These are phyloP conservation scores for Oryza rufipogon DNA, from an alignment of 176 grass and related monocot genomes.

Conservation along the genomic window DNA sequence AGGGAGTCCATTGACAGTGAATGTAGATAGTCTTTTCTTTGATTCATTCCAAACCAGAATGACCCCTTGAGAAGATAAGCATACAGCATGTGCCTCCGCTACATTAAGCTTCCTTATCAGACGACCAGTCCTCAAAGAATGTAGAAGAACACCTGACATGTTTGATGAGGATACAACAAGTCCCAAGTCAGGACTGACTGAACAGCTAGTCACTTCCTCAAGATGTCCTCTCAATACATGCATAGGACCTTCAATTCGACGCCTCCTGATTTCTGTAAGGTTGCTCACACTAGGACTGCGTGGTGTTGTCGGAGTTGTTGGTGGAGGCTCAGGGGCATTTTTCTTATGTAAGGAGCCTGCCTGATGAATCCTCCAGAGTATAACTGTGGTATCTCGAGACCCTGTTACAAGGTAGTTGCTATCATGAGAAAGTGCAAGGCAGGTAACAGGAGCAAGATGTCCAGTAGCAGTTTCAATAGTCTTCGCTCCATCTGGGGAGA, in stretches of 20 bases:
- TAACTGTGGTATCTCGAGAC: constrained; percentile 86
- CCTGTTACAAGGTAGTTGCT: constrained; percentile 91
- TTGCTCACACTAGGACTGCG: constrained; percentile 55
- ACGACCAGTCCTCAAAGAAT: constrained; percentile 87
- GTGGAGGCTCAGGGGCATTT: constrained; percentile 64
- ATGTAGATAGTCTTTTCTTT: constrained; percentile 82
- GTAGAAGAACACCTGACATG: constrained; percentile 78
- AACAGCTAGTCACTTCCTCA: constrained; percentile 79
- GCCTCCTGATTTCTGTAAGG: constrained; percentile 59
- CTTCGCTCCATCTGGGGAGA: constrained; percentile 86
- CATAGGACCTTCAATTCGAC: constrained; percentile 89
- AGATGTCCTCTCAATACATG: constrained; percentile 95
- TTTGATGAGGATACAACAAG: constrained; percentile 79
- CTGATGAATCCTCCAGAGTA: constrained; percentile 86
- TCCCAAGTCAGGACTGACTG: constrained; percentile 89
- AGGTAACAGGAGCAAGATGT: constrained; percentile 92
- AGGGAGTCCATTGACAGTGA: constrained; percentile 91
- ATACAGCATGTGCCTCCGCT: constrained; percentile 57
- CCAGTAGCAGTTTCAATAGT: constrained; percentile 84
- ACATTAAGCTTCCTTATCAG: constrained; percentile 76
- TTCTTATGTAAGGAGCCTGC: constrained; percentile 62
- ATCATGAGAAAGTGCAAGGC: constrained; percentile 79
- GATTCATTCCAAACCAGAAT: constrained; percentile 85
- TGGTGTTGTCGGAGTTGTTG: constrained; percentile 57
- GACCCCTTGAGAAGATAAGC: constrained; percentile 88